A percentile compares a stretch with the other conserved stretches of the same genome.
Evolutionary conservation across 139 green algal species (phyloP).

Genomic region (Chlamydomonas asymmetrica): DNA sequence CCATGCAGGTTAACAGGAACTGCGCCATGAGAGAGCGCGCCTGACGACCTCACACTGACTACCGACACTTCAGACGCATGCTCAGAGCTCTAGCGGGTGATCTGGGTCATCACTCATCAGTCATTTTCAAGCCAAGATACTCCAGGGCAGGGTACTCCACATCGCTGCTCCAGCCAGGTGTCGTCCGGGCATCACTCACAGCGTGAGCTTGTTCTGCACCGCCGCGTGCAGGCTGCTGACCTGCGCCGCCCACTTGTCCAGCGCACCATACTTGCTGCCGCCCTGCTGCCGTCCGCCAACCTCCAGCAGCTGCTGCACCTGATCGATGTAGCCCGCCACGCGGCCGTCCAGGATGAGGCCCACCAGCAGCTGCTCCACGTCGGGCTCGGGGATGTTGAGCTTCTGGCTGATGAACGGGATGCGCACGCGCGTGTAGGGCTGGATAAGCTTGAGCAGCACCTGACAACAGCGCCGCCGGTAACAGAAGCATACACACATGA

Average conservation of each 20-base stretch:
- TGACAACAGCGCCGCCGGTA: no score
- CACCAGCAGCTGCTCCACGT: slow-evolving; percentile 95
- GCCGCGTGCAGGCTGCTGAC: slow-evolving; percentile 64
- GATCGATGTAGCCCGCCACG: slow-evolving; percentile 90
- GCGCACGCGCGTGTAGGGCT: slow-evolving; percentile 91
- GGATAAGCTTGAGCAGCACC: slow-evolving; percentile 89
- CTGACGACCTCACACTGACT: no score
- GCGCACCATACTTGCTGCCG: slow-evolving; percentile 70
- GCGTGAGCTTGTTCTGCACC: slow-evolving; percentile 77
- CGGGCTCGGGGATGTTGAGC: slow-evolving; percentile 87
- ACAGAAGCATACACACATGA: no score
- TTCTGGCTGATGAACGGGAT: slow-evolving; percentile 87
- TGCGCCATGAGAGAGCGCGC: no score
- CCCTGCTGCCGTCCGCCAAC: slow-evolving; percentile 55
- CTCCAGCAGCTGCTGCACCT: slow-evolving; percentile 86
- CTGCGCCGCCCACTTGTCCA: slow-evolving; percentile 87
- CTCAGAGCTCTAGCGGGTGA: no score
- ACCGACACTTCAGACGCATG: no score
- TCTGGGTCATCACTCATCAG: no score
- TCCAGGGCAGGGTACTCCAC: no score
- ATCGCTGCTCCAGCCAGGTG: no score
- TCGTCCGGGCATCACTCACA: no score
- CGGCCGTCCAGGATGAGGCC: slow-evolving; percentile 91
- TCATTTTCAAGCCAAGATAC: no score
- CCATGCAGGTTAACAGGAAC: no score